Percentiles rank a stretch among this genome's conserved stretches.
phyloP scores from a whole-genome alignment of 345 rosid genomes.

The Euclidium syriacum region DNA sequence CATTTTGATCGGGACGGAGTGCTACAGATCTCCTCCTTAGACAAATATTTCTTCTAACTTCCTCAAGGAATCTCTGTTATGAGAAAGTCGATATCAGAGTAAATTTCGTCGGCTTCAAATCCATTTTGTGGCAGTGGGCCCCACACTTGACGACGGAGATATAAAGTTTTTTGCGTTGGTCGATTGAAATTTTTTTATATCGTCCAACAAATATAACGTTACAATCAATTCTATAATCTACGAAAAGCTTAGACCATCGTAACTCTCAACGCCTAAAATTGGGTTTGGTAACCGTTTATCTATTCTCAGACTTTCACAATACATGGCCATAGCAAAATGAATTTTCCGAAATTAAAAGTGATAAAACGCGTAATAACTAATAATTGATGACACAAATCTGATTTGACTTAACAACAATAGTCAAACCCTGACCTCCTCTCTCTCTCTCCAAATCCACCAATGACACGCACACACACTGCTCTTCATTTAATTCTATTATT shows the following conservation, averaged over 20 bases:
- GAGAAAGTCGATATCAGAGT: no score
- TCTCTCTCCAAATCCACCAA: slow-evolving; percentile 11
- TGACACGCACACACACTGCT: slow-evolving; percentile 7
- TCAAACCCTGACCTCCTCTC: slow-evolving; percentile 15
- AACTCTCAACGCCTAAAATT: slow-evolving; percentile 14
- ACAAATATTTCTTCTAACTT: no score
- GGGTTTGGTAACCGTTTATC: slow-evolving; percentile 10
- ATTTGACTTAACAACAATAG: slow-evolving; percentile 27
- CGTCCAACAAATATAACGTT: no score
- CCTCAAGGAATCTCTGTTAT: no score
- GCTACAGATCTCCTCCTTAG: no score
- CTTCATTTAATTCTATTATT: background rate
- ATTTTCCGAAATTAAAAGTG: background rate
- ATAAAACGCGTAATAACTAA: background rate
- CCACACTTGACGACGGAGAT: no score
- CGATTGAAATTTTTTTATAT: no score
- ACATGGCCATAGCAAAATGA: background rate
- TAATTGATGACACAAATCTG: slow-evolving; percentile 13
- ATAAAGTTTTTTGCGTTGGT: no score
- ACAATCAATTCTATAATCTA: no score
- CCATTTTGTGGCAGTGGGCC: no score
- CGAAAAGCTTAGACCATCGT: background rate
- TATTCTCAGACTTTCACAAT: slow-evolving; percentile 4
- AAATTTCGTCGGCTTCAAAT: no score
- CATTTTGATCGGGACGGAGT: no score